Evolutionary conservation across 2,329 filamentous ascomycete species (phyloP).

Genomic region (Ophidiomyces ophidiicola): DNA sequence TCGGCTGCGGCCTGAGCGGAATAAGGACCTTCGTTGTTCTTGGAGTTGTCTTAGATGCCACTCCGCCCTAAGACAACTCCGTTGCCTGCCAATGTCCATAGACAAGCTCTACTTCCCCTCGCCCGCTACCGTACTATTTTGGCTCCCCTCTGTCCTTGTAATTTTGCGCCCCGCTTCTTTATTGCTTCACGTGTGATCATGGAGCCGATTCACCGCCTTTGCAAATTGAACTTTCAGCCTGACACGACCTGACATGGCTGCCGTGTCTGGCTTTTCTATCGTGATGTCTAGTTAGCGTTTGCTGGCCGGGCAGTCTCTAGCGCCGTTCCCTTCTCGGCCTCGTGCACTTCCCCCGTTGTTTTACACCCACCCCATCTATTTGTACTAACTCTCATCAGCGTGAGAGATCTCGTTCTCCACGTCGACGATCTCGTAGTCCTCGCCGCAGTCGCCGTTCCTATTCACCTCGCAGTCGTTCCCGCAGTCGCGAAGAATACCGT

Average conservation of each 20-base stretch:
- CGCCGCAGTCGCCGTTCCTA: constrained; percentile 64
- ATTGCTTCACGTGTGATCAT: constrained; percentile 9
- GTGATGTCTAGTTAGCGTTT: neutral
- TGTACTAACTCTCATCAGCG: constrained; percentile 47
- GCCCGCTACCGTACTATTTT: neutral
- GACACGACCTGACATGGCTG: constrained; percentile 1
- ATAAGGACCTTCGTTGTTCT: neutral
- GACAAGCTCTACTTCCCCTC: neutral
- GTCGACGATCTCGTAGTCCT: constrained; percentile 68
- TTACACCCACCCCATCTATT: constrained; percentile 10
- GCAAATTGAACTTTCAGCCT: constrained; percentile 5
- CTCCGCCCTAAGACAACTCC: neutral
- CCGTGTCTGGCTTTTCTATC: neutral
- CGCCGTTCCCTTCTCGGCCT: neutral
- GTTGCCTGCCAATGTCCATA: neutral
- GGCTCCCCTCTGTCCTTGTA: constrained; percentile 13
- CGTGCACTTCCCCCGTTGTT: neutral
- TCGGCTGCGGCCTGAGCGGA: neutral
- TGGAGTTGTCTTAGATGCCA: neutral
- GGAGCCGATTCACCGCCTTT: constrained; percentile 9
- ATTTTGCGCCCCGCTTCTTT: constrained; percentile 8
- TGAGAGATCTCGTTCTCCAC: constrained; percentile 58
- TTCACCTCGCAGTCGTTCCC: constrained; percentile 66
- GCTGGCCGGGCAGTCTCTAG: neutral
- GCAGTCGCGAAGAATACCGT: constrained; percentile 66